Evolutionary conservation across 768 basidiomycete genomes (phyloP), one percentile per base, ranked within the genome.

Genomic region (Porphyrellus cyaneotinctus): DNA sequence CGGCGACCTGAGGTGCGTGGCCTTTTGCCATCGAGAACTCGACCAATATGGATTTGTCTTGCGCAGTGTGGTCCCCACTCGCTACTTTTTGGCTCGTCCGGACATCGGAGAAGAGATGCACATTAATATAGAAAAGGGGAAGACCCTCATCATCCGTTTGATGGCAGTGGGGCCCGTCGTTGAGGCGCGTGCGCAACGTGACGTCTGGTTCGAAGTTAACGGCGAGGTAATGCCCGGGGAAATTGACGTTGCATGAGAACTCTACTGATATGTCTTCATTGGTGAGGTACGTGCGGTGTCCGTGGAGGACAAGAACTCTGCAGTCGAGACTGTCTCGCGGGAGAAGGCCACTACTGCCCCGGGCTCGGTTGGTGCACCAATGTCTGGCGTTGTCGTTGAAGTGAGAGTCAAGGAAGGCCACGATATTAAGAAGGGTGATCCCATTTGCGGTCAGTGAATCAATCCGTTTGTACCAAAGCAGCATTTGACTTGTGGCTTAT

Each of bases 181-280:
- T 47, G 86, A 93, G 69, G 88, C 88, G 33, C 88, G 84, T 61
- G 92, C 95, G 22, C 89, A 91, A 64, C 85, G 95, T 63, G 95
- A 98, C 69, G 92, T 95, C 53, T 97, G 95, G 90, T 95, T 97
- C 67, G 95, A 98, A 77, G 89, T 95, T 54, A 95, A 95, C 63
- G 94, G 94, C 72, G 92, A 95, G 79, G 90, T 89, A 65, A 65
- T 74, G 53, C 47, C 45, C 46, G 48, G 48, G 44, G 26, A 31
- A 38, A 39, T 36, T 54, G 56, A 31, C 24, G 36, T 41, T 43
- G 36, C 39, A 17, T 20, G 52, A 46, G 59, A 61, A 58, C 33
- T 55, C 52, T 44, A 49, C 49, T 65, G 47, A 61, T 28, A 37
- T 42, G 32, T 47, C 39, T 51, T 39, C 42, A 48, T 43, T 58